phyloP scores from a whole-genome alignment of 2,329 filamentous ascomycete genomes.

The Rhynchosporium secalis region DNA sequence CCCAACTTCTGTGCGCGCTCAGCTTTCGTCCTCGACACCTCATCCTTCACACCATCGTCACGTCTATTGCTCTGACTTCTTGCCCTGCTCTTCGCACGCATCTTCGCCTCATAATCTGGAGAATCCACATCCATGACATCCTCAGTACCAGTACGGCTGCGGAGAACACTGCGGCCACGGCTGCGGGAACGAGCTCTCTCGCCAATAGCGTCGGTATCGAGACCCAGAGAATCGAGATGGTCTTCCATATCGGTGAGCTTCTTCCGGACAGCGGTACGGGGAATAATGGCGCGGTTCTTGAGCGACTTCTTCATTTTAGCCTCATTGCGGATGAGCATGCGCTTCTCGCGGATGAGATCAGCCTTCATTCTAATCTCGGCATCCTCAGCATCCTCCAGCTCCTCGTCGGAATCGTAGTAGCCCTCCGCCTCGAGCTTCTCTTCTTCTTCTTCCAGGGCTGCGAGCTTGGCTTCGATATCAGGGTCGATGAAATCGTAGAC shows the following conservation, averaged over 20 bases:
- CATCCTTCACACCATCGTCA: conserved; percentile 74
- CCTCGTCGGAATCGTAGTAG: conserved; percentile 84
- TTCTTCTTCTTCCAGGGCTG: conserved; percentile 91
- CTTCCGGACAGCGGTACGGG: conserved; percentile 77
- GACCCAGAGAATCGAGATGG: conserved; percentile 79
- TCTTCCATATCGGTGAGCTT: conserved; percentile 84
- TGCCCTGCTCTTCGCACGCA: conserved; percentile 72
- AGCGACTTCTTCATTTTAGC: conserved; percentile 92
- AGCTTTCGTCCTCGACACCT: conserved; percentile 69
- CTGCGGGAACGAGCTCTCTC: conserved; percentile 69
- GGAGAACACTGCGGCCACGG: conserved; percentile 69
- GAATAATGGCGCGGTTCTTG: conserved; percentile 95
- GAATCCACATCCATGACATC: conserved; percentile 76
- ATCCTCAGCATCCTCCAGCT: conserved; percentile 83
- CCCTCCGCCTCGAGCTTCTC: conserved; percentile 88
- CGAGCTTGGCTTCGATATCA: conserved; percentile 91
- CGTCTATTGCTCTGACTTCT: conserved; percentile 69
- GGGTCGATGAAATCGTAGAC: conserved; percentile 97
- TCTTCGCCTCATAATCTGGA: conserved; percentile 55
- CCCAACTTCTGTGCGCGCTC: conserved; percentile 84
- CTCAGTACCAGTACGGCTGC: conserved; percentile 62
- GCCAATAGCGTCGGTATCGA: conserved; percentile 75
- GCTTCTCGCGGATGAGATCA: conserved; percentile 93
- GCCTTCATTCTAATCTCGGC: conserved; percentile 89
- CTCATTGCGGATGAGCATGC: conserved; percentile 87